phyloP scores from a whole-genome alignment of 805 yeast genomes.

The Pichia rugopelliculosa region DNA sequence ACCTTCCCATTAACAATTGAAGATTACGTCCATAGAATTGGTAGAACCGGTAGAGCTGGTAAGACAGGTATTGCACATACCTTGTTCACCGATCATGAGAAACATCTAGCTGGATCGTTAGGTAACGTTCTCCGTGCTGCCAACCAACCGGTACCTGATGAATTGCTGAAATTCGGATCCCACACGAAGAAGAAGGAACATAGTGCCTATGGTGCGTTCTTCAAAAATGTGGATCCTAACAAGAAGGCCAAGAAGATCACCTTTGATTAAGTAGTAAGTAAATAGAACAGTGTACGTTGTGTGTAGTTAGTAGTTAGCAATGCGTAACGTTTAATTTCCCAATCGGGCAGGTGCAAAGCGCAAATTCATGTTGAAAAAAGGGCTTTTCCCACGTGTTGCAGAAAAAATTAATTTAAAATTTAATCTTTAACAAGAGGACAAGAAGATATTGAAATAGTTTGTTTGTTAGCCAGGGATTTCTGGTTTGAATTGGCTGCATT shows the following conservation, averaged over 20 bases:
- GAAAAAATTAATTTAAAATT: no score
- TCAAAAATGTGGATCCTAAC: slow-evolving; percentile 81
- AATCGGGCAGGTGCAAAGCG: no score
- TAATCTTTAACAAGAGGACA: no score
- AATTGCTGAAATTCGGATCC: slow-evolving; percentile 88
- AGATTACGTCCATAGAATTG: slow-evolving; percentile 98
- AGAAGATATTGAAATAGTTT: no score
- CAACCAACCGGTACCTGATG: slow-evolving; percentile 92
- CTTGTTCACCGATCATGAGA: slow-evolving; percentile 92
- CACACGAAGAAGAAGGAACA: slow-evolving; percentile 98
- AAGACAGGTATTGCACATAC: slow-evolving; percentile 93
- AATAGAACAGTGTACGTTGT: no score
- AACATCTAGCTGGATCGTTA: slow-evolving; percentile 90
- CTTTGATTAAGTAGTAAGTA: slow-evolving; percentile 39
- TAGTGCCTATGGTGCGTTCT: slow-evolving; percentile 97
- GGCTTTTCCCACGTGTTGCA: no score
- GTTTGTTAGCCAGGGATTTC: no score
- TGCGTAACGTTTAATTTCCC: no score
- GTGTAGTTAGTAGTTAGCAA: no score
- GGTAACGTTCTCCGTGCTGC: slow-evolving; percentile 92
- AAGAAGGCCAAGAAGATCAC: slow-evolving; percentile 86
- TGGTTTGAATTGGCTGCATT: no score
- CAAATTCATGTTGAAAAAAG: no score
- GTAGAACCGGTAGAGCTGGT: slow-evolving; percentile 99
- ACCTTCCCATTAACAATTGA: slow-evolving; percentile 96